Conservation (phyloP, 1,139 yeast species). For the Meyerozyma guilliermondii region DNA sequence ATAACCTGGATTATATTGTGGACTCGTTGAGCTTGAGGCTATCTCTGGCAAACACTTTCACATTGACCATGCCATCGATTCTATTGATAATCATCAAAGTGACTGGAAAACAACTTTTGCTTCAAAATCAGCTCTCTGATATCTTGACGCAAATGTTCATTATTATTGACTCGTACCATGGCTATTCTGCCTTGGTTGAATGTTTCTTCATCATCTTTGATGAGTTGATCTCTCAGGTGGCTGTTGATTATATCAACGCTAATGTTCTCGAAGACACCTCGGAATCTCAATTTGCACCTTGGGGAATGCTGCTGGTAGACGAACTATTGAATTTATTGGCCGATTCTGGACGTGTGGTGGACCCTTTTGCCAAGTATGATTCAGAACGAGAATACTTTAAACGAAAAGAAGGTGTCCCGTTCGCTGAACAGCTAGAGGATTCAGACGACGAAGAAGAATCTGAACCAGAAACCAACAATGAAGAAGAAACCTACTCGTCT, state of each 20-base stretch:
- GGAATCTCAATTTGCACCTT: slow-evolving; percentile 37
- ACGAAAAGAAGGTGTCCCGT: slow-evolving; percentile 27
- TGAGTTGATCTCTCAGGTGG: slow-evolving; percentile 55
- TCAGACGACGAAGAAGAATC: slow-evolving; percentile 42
- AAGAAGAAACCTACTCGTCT: slow-evolving; percentile 49
- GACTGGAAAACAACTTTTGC: slow-evolving; percentile 61
- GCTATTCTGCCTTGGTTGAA: slow-evolving; percentile 65
- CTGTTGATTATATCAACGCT: slow-evolving; percentile 27
- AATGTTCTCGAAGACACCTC: slow-evolving; percentile 9
- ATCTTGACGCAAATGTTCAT: slow-evolving; percentile 69
- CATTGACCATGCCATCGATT: slow-evolving; percentile 71
- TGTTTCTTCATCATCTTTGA: slow-evolving; percentile 73
- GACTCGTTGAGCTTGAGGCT: slow-evolving; percentile 70
- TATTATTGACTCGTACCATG: slow-evolving; percentile 78
- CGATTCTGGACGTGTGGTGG: slow-evolving; percentile 30
- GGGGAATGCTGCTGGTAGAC: slow-evolving; percentile 45
- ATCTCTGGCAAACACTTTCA: slow-evolving; percentile 56
- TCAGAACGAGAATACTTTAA: slow-evolving; percentile 30
- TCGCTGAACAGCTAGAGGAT: slow-evolving; percentile 25
- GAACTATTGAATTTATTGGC: slow-evolving; percentile 39
- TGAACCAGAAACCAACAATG: slow-evolving; percentile 18
- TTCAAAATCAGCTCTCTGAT: slow-evolving; percentile 58
- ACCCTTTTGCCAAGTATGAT: slow-evolving; percentile 27
- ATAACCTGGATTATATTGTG: slow-evolving; percentile 74
- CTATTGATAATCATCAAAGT: slow-evolving; percentile 61